Conservation (phyloP, 2,329 filamentous ascomycete species). For the Exophiala spinifera region DNA sequence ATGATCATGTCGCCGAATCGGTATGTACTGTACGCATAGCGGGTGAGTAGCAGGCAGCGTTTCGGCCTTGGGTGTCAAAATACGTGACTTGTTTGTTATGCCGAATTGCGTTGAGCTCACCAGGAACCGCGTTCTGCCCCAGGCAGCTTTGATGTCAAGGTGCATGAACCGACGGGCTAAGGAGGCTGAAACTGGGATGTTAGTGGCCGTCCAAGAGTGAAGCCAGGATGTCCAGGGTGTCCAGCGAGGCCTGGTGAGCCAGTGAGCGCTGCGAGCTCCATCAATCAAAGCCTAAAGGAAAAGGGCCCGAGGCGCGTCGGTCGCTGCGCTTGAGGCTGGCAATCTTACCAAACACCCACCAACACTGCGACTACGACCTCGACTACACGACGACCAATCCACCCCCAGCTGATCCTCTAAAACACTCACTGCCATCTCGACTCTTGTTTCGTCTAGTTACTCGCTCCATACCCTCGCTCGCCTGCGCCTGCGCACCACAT, state of each 20-base stretch:
- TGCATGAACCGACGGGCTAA: not conserved
- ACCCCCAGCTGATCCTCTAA: not conserved
- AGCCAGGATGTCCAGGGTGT: too few relatives aligned
- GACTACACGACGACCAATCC: not conserved
- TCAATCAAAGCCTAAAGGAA: too few relatives aligned
- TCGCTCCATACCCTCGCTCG: too few relatives aligned
- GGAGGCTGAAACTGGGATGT: not conserved
- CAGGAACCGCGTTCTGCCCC: constrained; percentile 3
- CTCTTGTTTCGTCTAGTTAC: not conserved
- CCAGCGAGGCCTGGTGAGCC: too few relatives aligned
- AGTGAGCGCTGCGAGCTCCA: too few relatives aligned
- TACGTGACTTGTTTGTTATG: not conserved
- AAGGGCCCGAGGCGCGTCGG: not conserved
- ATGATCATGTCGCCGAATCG: too few relatives aligned
- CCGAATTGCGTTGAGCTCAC: not conserved
- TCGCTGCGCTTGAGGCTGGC: not conserved
- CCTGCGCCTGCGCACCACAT: not conserved
- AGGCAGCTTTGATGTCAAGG: constrained; percentile 4
- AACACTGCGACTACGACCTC: too few relatives aligned
- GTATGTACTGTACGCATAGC: too few relatives aligned
- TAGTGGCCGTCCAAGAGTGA: constrained; percentile 1
- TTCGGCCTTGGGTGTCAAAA: too few relatives aligned
- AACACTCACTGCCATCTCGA: not conserved
- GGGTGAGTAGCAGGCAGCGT: too few relatives aligned
- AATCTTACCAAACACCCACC: not conserved